phyloP scores from a whole-genome alignment of 1,284 basidiomycete species.

The Rhodotorula sp. region DNA sequence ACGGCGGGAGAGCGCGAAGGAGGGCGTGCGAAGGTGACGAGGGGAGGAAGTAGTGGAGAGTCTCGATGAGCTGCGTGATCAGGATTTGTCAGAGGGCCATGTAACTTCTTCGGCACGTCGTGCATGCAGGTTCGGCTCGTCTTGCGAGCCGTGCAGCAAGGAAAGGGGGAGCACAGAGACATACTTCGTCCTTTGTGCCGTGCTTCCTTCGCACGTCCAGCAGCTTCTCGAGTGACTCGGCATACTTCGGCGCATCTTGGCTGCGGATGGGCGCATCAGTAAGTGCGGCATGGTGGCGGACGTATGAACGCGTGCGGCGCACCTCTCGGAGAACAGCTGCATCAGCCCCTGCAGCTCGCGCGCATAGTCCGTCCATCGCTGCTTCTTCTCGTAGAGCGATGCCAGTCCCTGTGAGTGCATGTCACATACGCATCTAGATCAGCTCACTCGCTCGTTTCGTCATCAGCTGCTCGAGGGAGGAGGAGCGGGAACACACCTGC shows the following conservation, averaged over 20 bases:
- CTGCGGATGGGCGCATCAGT: constrained; percentile 54
- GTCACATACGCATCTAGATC: background rate
- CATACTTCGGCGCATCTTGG: constrained; percentile 74
- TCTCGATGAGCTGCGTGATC: constrained; percentile 62
- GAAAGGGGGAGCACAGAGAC: constrained; percentile 1
- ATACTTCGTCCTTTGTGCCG: constrained; percentile 65
- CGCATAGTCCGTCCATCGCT: constrained; percentile 48
- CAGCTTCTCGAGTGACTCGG: constrained; percentile 74
- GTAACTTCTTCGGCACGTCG: background rate
- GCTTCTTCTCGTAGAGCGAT: constrained; percentile 50
- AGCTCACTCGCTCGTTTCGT: background rate
- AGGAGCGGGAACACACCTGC: constrained; percentile 42
- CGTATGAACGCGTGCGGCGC: background rate
- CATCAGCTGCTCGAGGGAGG: background rate
- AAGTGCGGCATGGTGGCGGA: no score
- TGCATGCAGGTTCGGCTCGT: no score
- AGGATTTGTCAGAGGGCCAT: background rate
- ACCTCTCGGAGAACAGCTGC: constrained; percentile 46
- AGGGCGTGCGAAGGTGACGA: constrained; percentile 68
- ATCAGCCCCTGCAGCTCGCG: constrained; percentile 47
- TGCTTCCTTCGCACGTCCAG: constrained; percentile 66
- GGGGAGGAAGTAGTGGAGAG: constrained; percentile 72
- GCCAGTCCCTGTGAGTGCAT: constrained; percentile 49
- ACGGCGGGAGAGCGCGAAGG: constrained; percentile 67
- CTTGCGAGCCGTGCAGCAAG: background rate